Evolutionary conservation across 2,329 filamentous ascomycete genomes (phyloP), one percentile per base, ranked within the genome.

Genomic region (Didymella sp.): DNA sequence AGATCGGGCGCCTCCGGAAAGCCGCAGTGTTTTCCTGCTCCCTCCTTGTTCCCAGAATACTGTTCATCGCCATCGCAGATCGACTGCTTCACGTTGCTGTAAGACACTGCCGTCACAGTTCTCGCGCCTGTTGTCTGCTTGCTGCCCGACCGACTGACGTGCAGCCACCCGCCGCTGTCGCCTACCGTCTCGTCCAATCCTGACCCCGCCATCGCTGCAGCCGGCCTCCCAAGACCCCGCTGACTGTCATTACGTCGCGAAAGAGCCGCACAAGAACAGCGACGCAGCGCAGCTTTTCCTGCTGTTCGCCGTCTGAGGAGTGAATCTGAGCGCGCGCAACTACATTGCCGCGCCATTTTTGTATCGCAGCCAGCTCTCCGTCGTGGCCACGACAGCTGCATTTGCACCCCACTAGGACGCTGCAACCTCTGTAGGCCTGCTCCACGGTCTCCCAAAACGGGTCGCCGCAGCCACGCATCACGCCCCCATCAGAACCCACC

Each of bases 111-210:
- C 45, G 48, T 47, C 42, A 45, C 56, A 35, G 56, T 59, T 33
- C 51, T 44, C 40, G 60, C 55, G 59, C 56, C 58, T 61, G 56
- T 60, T 56, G 53, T 59, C 57, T 43, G 60, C 61, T 65, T 70
- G 68, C 67, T 69, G 67, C 70, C 69, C 71, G 66, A 69, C 70
- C 60, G 64, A 55, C 67, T 71, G 68, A 73, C 69, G 67, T 72
- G 70, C 70, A 72, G 68, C 59, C 58, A 58, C 60, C 58, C 61
- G 58, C 62, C 52, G 64, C 58, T 51, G 60, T 58, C 64, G 60
- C 60, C 63, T 60, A 40, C 46, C 50, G 38, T 51, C 53, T 44
- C 53, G 59, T 53, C 68, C 69, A 71, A 70, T 71, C 62, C 59
- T 56, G 56, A 63, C 63, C 66, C 66, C 68, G 60, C 64, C 43